Percentiles rank a stretch among this genome's conserved stretches.
These are phyloP conservation scores for Sistotremastrum niveocremeum DNA, from an alignment of 768 basidiomycete genomes.

Conservation along the genomic window DNA sequence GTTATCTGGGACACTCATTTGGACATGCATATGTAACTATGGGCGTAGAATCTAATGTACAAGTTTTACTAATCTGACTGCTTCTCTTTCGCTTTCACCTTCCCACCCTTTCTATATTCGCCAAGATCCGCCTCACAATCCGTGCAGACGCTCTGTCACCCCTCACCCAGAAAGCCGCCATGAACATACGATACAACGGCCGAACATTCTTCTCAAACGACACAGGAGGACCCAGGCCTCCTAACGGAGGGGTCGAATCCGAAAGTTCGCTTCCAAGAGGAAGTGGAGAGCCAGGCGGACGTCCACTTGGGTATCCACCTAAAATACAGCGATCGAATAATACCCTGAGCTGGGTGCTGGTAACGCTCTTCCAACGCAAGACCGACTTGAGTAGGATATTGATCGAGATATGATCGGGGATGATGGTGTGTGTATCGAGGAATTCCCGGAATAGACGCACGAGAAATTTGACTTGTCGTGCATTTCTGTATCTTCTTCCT, in stretches of 20 bases:
- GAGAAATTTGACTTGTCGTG: constrained; percentile 31
- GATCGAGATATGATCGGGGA: constrained; percentile 52
- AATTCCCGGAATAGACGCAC: constrained; percentile 29
- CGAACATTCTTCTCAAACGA: constrained; percentile 46
- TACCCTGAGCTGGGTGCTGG: constrained; percentile 32
- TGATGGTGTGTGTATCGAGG: constrained; percentile 31
- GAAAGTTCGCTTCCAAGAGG: not conserved
- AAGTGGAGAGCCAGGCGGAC: not conserved
- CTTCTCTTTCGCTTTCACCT: not conserved
- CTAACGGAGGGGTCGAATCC: constrained; percentile 4
- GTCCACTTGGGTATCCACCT: constrained; percentile 39
- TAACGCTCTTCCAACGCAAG: constrained; percentile 33
- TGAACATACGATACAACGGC: constrained; percentile 63
- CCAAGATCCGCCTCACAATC: constrained; percentile 41
- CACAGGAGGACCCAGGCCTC: constrained; percentile 19
- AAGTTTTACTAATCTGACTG: too few relatives aligned
- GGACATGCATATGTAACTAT: too few relatives aligned
- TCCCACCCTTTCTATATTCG: constrained; percentile 21
- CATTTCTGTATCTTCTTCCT: constrained; percentile 22
- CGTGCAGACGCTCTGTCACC: constrained; percentile 41
- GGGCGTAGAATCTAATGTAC: too few relatives aligned
- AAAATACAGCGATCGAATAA: constrained; percentile 55
- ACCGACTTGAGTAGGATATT: constrained; percentile 56
- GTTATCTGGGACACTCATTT: too few relatives aligned
- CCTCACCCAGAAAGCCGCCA: constrained; percentile 44